A percentile compares a stretch with the other conserved stretches of the same genome.
phyloP scores from a whole-genome alignment of 352 stramenopile genomes.

The Pythium grandisporangium region DNA sequence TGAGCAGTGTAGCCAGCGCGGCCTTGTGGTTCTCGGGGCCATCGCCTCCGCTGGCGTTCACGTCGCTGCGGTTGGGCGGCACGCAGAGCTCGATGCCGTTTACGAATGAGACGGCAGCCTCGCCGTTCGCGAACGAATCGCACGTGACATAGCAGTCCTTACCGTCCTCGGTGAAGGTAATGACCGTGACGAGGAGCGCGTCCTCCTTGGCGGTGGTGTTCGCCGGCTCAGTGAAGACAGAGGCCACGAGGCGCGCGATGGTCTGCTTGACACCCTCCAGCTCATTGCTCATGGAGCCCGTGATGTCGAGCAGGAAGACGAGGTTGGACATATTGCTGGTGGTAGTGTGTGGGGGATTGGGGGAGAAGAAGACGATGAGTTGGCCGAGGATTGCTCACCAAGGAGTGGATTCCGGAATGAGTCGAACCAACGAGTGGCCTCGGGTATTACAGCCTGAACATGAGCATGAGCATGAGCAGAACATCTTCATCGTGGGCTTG shows the following conservation, averaged over 20 bases:
- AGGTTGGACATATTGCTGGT: conserved; percentile 48
- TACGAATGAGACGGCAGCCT: conserved; percentile 29
- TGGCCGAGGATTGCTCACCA: not conserved
- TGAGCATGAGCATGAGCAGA: no score
- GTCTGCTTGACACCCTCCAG: conserved; percentile 46
- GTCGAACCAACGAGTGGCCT: no score
- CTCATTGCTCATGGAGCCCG: conserved; percentile 53
- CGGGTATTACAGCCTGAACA: no score
- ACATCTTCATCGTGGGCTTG: no score
- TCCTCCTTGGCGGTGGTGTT: no score
- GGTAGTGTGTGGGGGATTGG: not conserved
- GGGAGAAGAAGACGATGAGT: not conserved
- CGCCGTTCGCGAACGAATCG: conserved; percentile 50
- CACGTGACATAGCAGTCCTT: conserved; percentile 50
- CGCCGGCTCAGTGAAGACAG: conserved; percentile 31
- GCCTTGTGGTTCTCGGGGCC: conserved; percentile 66
- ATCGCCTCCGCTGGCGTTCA: conserved; percentile 42
- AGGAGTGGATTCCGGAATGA: conserved; percentile 2
- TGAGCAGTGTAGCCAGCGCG: conserved; percentile 37
- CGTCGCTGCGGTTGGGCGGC: conserved; percentile 18
- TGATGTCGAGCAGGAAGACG: conserved; percentile 68
- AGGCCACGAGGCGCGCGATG: conserved; percentile 35
- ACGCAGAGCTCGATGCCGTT: conserved; percentile 26
- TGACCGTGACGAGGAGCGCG: conserved; percentile 55
- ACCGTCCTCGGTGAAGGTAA: conserved; percentile 55